These are phyloP conservation scores for Rugonectria rugulosa DNA, from an alignment of 2,329 filamentous ascomycete species.

Conservation along the genomic window DNA sequence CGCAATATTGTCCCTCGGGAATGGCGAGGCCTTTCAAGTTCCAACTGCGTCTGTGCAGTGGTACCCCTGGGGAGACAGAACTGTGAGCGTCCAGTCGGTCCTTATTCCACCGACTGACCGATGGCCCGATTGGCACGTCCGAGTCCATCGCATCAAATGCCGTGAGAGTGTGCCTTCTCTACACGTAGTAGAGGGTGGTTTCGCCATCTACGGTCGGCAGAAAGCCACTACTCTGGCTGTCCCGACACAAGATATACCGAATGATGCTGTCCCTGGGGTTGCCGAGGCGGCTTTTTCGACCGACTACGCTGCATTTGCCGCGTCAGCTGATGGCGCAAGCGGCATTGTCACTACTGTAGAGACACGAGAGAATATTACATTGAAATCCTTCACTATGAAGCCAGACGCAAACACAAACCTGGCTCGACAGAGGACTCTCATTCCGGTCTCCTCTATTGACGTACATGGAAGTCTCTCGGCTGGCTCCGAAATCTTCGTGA, in stretches of 20 bases:
- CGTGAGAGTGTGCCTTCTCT: not conserved
- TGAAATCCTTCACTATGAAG: constrained; percentile 21
- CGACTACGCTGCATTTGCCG: constrained; percentile 6
- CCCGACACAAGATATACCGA: not conserved
- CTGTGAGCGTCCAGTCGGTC: constrained; percentile 37
- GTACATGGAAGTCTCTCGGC: not conserved
- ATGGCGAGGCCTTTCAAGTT: rapidly evolving
- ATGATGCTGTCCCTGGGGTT: not conserved
- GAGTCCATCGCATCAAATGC: constrained; percentile 33
- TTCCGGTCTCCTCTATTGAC: constrained; percentile 12
- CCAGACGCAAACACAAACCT: constrained; percentile 33
- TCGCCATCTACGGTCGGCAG: constrained; percentile 14
- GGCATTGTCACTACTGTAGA: constrained; percentile 9
- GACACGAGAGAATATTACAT: rapidly evolving
- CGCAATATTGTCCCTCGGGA: not conserved
- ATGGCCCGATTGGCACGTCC: constrained; percentile 46
- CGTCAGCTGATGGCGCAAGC: constrained; percentile 17
- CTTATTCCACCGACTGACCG: constrained; percentile 39
- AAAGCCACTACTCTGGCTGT: not conserved
- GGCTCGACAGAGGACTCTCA: constrained; percentile 24
- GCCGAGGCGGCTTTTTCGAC: constrained; percentile 12
- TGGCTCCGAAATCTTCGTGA: constrained; percentile 1
- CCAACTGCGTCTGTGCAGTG: constrained; percentile 21
- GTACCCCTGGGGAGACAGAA: constrained; percentile 39
- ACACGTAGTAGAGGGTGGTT: constrained; percentile 27